phyloP scores from a whole-genome alignment of 73 alveolate genomes.

The Paramecium primaurelia region DNA sequence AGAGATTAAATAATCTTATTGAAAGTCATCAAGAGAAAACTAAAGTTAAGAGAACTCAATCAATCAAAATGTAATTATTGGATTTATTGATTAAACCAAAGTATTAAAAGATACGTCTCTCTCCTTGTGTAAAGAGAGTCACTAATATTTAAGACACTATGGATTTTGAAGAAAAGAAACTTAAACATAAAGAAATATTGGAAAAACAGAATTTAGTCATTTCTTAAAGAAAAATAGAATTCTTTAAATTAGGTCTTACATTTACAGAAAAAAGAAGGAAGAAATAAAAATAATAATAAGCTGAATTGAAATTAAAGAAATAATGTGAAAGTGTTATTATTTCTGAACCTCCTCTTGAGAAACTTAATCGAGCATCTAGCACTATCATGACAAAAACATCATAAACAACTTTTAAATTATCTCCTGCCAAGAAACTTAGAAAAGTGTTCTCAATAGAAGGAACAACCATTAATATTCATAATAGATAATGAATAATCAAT shows the following conservation, averaged over 20 bases:
- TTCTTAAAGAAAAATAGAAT: not conserved
- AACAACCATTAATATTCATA: not conserved
- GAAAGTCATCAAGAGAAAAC: not conserved
- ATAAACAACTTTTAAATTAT: not conserved
- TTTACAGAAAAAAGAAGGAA: not conserved
- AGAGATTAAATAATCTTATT: not conserved
- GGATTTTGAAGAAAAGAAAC: slow-evolving; percentile 7
- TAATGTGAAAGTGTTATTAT: not conserved
- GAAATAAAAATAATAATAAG: not conserved
- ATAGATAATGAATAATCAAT: not conserved
- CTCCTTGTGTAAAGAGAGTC: not conserved
- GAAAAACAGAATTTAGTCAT: not conserved
- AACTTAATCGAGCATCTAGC: not conserved
- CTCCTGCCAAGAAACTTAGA: not conserved
- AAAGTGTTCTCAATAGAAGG: not conserved
- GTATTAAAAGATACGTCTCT: not conserved
- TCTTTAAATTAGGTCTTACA: not conserved
- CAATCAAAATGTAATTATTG: not conserved
- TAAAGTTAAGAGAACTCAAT: not conserved
- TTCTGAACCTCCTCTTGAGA: not conserved
- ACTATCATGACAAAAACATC: not conserved
- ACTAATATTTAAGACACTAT: not conserved
- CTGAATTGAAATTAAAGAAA: not conserved
- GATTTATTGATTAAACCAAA: not conserved
- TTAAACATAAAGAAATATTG: not conserved